Evolutionary conservation across 257 asterid genomes (phyloP).

Genomic region (Scutellaria baicalensis): DNA sequence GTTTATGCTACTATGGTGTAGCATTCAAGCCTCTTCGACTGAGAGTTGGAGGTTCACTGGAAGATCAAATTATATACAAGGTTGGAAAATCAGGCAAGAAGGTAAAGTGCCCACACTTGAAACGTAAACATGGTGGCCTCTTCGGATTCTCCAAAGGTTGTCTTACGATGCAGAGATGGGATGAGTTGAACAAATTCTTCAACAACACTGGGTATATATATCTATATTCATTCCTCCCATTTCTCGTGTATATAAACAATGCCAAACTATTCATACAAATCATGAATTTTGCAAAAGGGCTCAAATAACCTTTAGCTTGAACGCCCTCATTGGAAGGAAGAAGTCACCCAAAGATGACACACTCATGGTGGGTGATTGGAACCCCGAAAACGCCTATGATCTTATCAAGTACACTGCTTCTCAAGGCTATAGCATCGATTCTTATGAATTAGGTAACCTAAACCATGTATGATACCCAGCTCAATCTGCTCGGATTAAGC

Average conservation of each 20-base stretch:
- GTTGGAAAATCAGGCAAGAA: slow-evolving; percentile 35
- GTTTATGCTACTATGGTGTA: neutral
- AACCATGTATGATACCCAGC: neutral
- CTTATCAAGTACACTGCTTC: slow-evolving; percentile 53
- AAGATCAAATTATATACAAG: slow-evolving; percentile 57
- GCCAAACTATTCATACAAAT: too few species aligned
- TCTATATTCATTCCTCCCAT: too few species aligned
- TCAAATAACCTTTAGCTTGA: slow-evolving; percentile 58
- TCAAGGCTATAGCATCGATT: slow-evolving; percentile 71
- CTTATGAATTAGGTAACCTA: slow-evolving; percentile 63
- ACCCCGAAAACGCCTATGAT: slow-evolving; percentile 44
- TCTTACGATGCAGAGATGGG: slow-evolving; percentile 68
- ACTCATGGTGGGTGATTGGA: slow-evolving; percentile 63
- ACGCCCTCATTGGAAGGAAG: slow-evolving; percentile 59
- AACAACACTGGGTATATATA: slow-evolving; percentile 43
- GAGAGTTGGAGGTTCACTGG: slow-evolving; percentile 67
- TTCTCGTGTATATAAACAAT: too few species aligned
- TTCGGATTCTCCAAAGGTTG: slow-evolving; percentile 66
- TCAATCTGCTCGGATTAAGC: neutral
- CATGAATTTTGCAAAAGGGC: slow-evolving; percentile 25
- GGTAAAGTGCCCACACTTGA: slow-evolving; percentile 55
- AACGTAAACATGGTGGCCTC: slow-evolving; percentile 13
- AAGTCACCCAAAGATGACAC: neutral
- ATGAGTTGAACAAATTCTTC: slow-evolving; percentile 45
- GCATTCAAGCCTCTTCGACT: slow-evolving; percentile 57